Evolutionary conservation across 768 basidiomycete species (phyloP).

Genomic region (Leucocoprinus birnbaumii): DNA sequence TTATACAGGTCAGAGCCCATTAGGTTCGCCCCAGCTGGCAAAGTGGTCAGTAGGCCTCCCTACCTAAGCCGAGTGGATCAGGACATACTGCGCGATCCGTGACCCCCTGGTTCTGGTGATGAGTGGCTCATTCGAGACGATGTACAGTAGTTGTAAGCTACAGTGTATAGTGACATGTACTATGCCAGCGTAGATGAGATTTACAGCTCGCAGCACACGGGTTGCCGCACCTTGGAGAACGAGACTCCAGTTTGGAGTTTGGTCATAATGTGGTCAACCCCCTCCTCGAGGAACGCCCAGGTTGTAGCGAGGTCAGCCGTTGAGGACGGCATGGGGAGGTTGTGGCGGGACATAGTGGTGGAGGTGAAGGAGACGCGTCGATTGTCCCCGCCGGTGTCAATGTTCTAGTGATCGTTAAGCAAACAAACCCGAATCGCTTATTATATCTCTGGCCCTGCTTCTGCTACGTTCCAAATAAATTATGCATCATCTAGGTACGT

Average conservation of each 20-base stretch:
- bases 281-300: conserved; percentile 85
- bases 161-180: conserved; percentile 90
- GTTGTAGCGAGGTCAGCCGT: conserved; percentile 78
- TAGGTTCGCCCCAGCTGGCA: conserved; percentile 82
- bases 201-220: background rate
- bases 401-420: conserved; percentile 20
- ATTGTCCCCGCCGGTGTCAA: background rate
- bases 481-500: background rate
- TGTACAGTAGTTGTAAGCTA: conserved; percentile 98
- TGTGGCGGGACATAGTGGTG: conserved; percentile 30
- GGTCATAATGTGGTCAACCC: conserved; percentile 91
- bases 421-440: conserved; percentile 19
- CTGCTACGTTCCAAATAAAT: conserved; percentile 2
- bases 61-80: background rate
- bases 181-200: conserved; percentile 24
- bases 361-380: conserved; percentile 17
- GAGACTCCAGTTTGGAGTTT: conserved; percentile 87
- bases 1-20: conserved; percentile 98
- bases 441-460: background rate
- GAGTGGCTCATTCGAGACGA: conserved; percentile 41
- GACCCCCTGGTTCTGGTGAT: conserved; percentile 4
- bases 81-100: conserved; percentile 64
- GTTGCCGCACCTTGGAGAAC: conserved; percentile 55
- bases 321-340: conserved; percentile 58
- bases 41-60: conserved; percentile 21